These are phyloP conservation scores for Pythium myriotylum DNA, from an alignment of 352 stramenopile species.

Conservation along the genomic window DNA sequence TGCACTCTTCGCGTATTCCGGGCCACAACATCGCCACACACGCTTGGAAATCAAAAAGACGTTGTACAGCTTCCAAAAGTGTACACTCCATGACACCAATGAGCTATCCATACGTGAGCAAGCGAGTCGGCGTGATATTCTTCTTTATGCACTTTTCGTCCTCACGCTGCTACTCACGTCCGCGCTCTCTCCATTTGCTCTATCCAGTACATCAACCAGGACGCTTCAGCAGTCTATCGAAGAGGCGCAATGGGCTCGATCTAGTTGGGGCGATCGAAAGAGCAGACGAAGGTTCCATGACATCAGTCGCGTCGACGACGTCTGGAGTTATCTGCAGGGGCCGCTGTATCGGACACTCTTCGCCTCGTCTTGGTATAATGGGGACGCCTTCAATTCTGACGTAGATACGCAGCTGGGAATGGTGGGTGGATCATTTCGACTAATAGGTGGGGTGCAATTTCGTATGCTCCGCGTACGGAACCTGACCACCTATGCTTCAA, in stretches of 20 bases:
- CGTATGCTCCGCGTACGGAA: slow-evolving; percentile 49
- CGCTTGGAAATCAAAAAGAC: slow-evolving; percentile 64
- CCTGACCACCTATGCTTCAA: slow-evolving; percentile 15
- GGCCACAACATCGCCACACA: slow-evolving; percentile 61
- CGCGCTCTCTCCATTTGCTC: slow-evolving; percentile 42
- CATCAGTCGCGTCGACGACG: slow-evolving; percentile 42
- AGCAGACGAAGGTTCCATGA: slow-evolving; percentile 31
- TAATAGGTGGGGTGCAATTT: slow-evolving; percentile 65
- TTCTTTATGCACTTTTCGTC: slow-evolving; percentile 50
- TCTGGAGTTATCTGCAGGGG: slow-evolving; percentile 56
- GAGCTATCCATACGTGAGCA: slow-evolving; percentile 53
- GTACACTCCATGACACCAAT: slow-evolving; percentile 56
- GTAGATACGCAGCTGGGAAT: slow-evolving; percentile 57
- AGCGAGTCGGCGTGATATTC: slow-evolving; percentile 41
- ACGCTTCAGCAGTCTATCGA: slow-evolving; percentile 15
- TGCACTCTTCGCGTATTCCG: slow-evolving; percentile 67
- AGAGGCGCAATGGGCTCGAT: slow-evolving; percentile 6
- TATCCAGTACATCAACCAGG: slow-evolving; percentile 35
- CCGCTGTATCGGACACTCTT: slow-evolving; percentile 51
- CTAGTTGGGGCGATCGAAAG: background rate
- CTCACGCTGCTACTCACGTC: slow-evolving; percentile 50
- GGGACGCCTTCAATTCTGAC: slow-evolving; percentile 46
- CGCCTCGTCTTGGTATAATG: slow-evolving; percentile 59
- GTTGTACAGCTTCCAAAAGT: slow-evolving; percentile 71
- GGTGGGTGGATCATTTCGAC: slow-evolving; percentile 44